A percentile compares a stretch with the other conserved stretches of the same genome.
Evolutionary conservation across 2,329 filamentous ascomycete genomes (phyloP).

Genomic region (Pyrenophora seminiperda): DNA sequence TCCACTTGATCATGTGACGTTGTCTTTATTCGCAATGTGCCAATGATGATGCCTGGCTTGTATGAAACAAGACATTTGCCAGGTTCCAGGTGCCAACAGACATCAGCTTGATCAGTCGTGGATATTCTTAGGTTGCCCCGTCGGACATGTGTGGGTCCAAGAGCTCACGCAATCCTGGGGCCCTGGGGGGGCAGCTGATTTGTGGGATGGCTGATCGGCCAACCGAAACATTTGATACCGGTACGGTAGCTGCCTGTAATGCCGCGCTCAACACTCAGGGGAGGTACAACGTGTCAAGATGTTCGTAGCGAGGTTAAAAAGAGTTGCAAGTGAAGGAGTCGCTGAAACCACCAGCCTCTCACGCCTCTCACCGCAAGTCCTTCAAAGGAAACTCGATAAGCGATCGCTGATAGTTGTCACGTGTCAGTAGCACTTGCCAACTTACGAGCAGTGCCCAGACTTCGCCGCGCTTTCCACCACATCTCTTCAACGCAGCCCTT

Average conservation of each 20-base stretch:
- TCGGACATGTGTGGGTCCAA: slow-evolving; percentile 26
- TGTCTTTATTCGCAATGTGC: no score
- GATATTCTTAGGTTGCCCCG: neutral
- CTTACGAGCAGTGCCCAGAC: slow-evolving; percentile 33
- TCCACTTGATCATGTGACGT: neutral
- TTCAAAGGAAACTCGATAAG: slow-evolving; percentile 26
- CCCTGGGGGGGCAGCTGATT: slow-evolving; percentile 29
- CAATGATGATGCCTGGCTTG: no score
- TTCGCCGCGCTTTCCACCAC: slow-evolving; percentile 35
- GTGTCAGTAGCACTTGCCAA: slow-evolving; percentile 37
- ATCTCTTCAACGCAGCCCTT: slow-evolving; percentile 48
- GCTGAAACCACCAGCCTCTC: slow-evolving; percentile 11
- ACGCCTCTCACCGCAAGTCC: slow-evolving; percentile 28
- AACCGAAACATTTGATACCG: slow-evolving; percentile 19
- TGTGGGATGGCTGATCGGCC: slow-evolving; percentile 19
- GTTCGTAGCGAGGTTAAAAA: slow-evolving; percentile 23
- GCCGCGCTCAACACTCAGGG: slow-evolving; percentile 21
- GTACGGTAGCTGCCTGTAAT: slow-evolving; percentile 41
- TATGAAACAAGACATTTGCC: neutral
- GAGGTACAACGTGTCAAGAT: slow-evolving; percentile 44
- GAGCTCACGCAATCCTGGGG: slow-evolving; percentile 32
- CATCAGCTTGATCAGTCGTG: neutral
- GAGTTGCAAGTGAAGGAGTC: slow-evolving; percentile 7
- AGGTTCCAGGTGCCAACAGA: neutral
- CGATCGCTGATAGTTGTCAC: slow-evolving; percentile 35